Conservation (phyloP, 805 yeast species). For the Brettanomyces custersianus region DNA sequence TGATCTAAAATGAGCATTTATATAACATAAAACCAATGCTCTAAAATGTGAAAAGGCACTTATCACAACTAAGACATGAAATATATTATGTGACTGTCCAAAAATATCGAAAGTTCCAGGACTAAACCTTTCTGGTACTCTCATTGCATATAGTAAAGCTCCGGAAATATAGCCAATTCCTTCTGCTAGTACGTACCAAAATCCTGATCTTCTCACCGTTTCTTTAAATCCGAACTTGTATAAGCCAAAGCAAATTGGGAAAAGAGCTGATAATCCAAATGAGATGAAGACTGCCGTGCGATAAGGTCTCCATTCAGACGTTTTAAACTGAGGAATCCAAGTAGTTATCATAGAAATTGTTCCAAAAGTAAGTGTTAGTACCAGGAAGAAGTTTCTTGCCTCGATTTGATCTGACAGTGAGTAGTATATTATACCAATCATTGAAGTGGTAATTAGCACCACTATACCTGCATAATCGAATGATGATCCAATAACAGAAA, state of each 20-base stretch:
- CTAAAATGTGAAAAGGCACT: slow-evolving; percentile 70
- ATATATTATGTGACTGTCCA: slow-evolving; percentile 82
- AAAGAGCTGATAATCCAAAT: slow-evolving; percentile 70
- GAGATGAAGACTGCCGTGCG: slow-evolving; percentile 71
- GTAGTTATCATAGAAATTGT: slow-evolving; percentile 53
- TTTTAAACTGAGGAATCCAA: slow-evolving; percentile 55
- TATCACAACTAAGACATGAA: slow-evolving; percentile 66
- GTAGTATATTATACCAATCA: slow-evolving; percentile 29
- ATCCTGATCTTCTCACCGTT: slow-evolving; percentile 42
- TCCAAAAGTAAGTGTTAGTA: slow-evolving; percentile 48
- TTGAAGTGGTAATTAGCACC: slow-evolving; percentile 38
- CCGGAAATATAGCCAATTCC: slow-evolving; percentile 72
- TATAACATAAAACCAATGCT: slow-evolving; percentile 52
- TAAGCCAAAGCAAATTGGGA: slow-evolving; percentile 58
- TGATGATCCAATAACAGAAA: slow-evolving; percentile 38
- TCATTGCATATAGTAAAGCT: slow-evolving; percentile 66
- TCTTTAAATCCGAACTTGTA: slow-evolving; percentile 38
- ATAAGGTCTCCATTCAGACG: slow-evolving; percentile 63
- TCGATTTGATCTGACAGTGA: slow-evolving; percentile 36
- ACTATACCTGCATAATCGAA: slow-evolving; percentile 50
- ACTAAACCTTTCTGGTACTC: slow-evolving; percentile 64
- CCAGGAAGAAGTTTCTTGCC: slow-evolving; percentile 29
- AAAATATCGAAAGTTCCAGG: slow-evolving; percentile 61
- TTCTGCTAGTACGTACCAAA: slow-evolving; percentile 58
- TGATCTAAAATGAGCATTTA: slow-evolving; percentile 26